Percentiles rank a stretch among this genome's conserved stretches.
Evolutionary conservation across 2,329 filamentous ascomycete species (phyloP).

Genomic region (Penicillium freii): DNA sequence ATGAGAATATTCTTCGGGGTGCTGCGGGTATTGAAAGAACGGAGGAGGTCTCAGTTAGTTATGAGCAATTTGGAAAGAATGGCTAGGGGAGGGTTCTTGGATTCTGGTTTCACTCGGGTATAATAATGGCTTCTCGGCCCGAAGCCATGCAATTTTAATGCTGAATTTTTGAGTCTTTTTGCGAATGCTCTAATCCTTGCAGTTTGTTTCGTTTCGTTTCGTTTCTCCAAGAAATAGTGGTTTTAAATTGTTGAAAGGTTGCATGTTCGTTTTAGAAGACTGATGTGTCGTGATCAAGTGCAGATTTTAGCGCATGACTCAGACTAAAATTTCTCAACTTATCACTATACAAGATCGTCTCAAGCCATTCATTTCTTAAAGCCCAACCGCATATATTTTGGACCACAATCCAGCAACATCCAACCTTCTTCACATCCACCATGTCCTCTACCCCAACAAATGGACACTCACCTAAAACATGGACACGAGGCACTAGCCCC

Average conservation of each 20-base stretch:
- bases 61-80: slow-evolving; percentile 11
- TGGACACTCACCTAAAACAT: slow-evolving; percentile 14
- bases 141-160: background rate
- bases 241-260: background rate
- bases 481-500: slow-evolving; percentile 15
- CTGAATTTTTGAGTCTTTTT: no score
- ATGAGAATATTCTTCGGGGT: slow-evolving; percentile 19
- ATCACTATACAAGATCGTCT: background rate
- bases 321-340: background rate
- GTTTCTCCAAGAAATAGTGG: no score
- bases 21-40: slow-evolving; percentile 23
- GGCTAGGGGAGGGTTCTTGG: background rate
- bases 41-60: slow-evolving; percentile 19
- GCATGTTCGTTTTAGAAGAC: background rate
- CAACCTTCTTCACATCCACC: background rate
- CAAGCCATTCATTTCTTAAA: background rate
- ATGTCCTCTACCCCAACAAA: slow-evolving; percentile 19
- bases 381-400: background rate
- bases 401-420: background rate
- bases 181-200: no score
- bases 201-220: no score
- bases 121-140: background rate
- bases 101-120: background rate
- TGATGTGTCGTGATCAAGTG: background rate
- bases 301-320: background rate